Conservation (phyloP, 176 grass and related monocot species). For the Stipa capillata region DNA sequence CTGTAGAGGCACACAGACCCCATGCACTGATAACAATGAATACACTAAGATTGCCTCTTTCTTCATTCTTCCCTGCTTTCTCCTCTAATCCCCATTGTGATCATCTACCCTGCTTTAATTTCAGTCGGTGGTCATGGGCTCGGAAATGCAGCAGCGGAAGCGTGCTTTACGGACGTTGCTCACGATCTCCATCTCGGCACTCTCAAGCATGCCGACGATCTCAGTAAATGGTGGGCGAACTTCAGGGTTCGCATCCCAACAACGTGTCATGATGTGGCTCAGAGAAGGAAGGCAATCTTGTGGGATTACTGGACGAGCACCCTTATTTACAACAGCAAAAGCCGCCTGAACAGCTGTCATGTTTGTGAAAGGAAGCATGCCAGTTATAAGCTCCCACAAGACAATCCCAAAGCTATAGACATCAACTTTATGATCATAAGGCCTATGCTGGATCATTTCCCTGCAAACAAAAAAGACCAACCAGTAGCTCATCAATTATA, state of each 20-base stretch:
- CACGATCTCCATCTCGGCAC: conserved; percentile 67
- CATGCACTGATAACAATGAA: background rate
- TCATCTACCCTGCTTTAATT: conserved; percentile 16
- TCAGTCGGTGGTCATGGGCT: conserved; percentile 91
- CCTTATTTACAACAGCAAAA: conserved; percentile 95
- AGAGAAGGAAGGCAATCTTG: conserved; percentile 78
- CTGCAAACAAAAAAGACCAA: conserved; percentile 33
- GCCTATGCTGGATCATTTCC: conserved; percentile 98
- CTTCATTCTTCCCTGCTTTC: conserved; percentile 9
- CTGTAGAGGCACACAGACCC: background rate
- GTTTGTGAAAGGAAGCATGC: conserved; percentile 93
- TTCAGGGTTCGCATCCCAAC: conserved; percentile 90
- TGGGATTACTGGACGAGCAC: conserved; percentile 70
- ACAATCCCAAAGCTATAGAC: conserved; percentile 97
- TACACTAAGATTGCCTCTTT: conserved; percentile 17
- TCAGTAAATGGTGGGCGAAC: conserved; percentile 80
- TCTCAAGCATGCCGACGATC: conserved; percentile 78
- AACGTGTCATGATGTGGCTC: conserved; percentile 86
- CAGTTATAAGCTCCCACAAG: conserved; percentile 94
- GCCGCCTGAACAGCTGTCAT: conserved; percentile 96
- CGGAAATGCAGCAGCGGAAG: conserved; percentile 87
- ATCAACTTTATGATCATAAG: conserved; percentile 97
- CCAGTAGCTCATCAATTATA: conserved; percentile 2
- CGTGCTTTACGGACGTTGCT: conserved; percentile 82
- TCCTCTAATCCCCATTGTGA: background rate